Conservation (phyloP, 352 stramenopile species). For the Globisporangium rhizosaccharum region DNA sequence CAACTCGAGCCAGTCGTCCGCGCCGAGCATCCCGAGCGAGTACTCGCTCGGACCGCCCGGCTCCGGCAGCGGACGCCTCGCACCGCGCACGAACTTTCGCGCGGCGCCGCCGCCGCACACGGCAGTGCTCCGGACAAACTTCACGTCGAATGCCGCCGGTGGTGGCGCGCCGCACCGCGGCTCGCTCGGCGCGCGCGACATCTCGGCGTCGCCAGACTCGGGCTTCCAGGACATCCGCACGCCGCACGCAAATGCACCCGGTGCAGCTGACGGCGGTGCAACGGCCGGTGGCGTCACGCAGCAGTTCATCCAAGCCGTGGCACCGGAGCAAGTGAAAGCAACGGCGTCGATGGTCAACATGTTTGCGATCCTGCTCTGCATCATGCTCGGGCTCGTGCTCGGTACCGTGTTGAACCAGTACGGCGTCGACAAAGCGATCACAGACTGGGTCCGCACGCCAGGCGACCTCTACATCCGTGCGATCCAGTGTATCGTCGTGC, state of each 20-base stretch:
- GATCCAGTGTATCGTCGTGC: constrained; percentile 73
- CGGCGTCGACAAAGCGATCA: constrained; percentile 31
- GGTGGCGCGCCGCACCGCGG: constrained; percentile 6
- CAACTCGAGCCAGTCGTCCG: constrained; percentile 28
- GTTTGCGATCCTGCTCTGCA: constrained; percentile 38
- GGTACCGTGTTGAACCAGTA: constrained; percentile 53
- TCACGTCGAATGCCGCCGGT: constrained; percentile 30
- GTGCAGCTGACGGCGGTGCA: constrained; percentile 1
- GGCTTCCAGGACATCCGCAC: constrained; percentile 57
- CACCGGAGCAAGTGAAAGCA: constrained; percentile 26
- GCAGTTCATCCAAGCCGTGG: constrained; percentile 11
- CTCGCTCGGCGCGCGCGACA: constrained; percentile 19
- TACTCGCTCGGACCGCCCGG: constrained; percentile 17
- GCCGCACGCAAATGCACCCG: constrained; percentile 12
- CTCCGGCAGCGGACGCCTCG: not conserved
- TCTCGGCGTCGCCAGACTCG: constrained; percentile 31
- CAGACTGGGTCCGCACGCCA: constrained; percentile 63
- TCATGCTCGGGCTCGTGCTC: constrained; percentile 34
- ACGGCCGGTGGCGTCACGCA: constrained; percentile 12
- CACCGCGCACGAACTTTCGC: constrained; percentile 11
- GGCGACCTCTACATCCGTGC: constrained; percentile 71
- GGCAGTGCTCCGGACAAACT: constrained; percentile 58
- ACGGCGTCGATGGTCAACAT: constrained; percentile 40
- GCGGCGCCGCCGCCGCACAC: constrained; percentile 41
- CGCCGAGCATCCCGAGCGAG: constrained; percentile 29